phyloP scores from a whole-genome alignment of 2,329 filamentous ascomycete genomes.

The Bipolaris cookei region DNA sequence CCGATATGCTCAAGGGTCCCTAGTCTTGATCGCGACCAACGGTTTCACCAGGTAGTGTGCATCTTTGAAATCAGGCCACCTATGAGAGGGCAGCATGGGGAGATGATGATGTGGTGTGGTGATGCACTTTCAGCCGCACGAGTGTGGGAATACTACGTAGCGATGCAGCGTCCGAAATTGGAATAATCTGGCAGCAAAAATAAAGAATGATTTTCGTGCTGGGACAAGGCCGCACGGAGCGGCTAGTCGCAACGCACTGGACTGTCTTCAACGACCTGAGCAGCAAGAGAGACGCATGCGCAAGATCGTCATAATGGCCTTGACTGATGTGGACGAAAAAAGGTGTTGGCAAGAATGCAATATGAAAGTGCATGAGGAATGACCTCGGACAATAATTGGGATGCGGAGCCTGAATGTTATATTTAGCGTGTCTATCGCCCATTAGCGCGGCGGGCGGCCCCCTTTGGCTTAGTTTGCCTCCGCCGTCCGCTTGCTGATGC shows the following conservation, averaged over 20 bases:
- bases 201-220: too few relatives aligned
- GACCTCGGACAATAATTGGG: conserved; percentile 6
- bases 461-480: conserved; percentile 12
- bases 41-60: conserved; percentile 8
- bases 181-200: neutral
- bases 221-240: too few relatives aligned
- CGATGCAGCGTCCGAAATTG: neutral
- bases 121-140: neutral
- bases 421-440: conserved; percentile 12
- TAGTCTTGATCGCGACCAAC: neutral
- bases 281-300: too few relatives aligned
- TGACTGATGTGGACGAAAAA: neutral
- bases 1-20: conserved; percentile 7
- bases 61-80: neutral
- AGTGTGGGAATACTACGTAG: neutral
- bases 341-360: neutral
- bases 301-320: neutral
- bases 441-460: conserved; percentile 8
- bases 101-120: conserved; percentile 1
- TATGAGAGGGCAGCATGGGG: neutral
- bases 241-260: too few relatives aligned
- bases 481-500: conserved; percentile 4
- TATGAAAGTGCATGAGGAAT: conserved; percentile 5
- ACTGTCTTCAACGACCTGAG: too few relatives aligned
- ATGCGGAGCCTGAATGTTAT: conserved; percentile 18